These are phyloP conservation scores for Citrullus amarus DNA, from an alignment of 306 rosid species.

Conservation along the genomic window DNA sequence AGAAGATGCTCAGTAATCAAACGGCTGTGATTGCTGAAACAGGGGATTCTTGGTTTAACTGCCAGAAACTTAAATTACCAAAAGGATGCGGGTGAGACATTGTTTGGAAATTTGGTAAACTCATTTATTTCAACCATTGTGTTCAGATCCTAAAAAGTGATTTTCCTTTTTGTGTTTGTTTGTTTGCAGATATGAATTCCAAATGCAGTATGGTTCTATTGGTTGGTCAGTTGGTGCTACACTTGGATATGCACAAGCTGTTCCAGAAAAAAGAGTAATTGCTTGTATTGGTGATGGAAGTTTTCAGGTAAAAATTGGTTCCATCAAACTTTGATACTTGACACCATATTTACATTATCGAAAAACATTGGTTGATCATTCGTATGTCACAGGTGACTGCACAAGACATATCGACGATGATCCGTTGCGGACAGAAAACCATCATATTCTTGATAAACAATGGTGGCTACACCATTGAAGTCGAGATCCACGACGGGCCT, in stretches of 20 bases:
- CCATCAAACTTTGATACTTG: neutral
- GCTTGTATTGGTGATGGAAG: conserved; percentile 63
- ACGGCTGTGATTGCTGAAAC: conserved; percentile 63
- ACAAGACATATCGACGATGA: conserved; percentile 58
- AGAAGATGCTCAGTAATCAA: conserved; percentile 30
- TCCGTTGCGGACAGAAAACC: conserved; percentile 33
- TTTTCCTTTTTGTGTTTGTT: neutral
- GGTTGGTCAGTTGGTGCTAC: conserved; percentile 68
- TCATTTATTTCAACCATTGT: neutral
- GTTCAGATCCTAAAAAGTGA: neutral
- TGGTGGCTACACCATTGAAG: conserved; percentile 64
- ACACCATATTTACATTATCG: neutral
- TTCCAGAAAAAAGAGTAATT: conserved; percentile 39
- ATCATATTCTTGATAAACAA: conserved; percentile 56
- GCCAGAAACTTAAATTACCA: conserved; percentile 54
- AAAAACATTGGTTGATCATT: neutral
- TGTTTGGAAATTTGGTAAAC: neutral
- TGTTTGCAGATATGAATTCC: conserved; percentile 48
- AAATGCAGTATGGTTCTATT: conserved; percentile 60
- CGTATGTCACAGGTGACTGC: conserved; percentile 31
- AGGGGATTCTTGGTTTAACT: conserved; percentile 66
- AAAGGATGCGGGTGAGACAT: conserved; percentile 43
- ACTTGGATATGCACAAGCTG: conserved; percentile 55
- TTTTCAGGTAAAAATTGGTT: conserved; percentile 32
- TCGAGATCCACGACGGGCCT: conserved; percentile 64